phyloP scores from a whole-genome alignment of 345 rosid species.

The Erucastrum elatum region DNA sequence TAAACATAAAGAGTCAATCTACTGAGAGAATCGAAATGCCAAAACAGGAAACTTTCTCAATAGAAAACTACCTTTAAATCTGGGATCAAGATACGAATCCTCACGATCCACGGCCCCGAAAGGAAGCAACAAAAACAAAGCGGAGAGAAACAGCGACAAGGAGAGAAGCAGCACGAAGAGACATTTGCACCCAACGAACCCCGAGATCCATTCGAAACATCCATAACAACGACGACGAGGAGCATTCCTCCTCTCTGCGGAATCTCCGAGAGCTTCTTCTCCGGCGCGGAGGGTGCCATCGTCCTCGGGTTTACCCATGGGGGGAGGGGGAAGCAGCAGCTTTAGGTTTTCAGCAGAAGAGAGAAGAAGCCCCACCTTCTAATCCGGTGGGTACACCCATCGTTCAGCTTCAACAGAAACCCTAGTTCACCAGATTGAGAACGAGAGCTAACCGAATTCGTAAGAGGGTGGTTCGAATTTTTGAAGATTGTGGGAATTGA shows the following conservation, averaged over 20 bases:
- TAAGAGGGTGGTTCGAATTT: too few species aligned
- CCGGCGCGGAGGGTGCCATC: slow-evolving; percentile 44
- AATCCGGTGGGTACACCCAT: slow-evolving; percentile 39
- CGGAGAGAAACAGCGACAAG: slow-evolving; percentile 65
- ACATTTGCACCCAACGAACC: slow-evolving; percentile 57
- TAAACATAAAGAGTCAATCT: not conserved
- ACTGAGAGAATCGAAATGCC: not conserved
- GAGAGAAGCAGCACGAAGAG: slow-evolving; percentile 56
- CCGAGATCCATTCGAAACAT: slow-evolving; percentile 39
- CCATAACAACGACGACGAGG: slow-evolving; percentile 27
- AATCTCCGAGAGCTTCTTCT: slow-evolving; percentile 34
- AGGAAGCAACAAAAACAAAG: slow-evolving; percentile 82
- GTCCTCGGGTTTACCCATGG: slow-evolving; percentile 79
- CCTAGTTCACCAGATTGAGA: slow-evolving; percentile 27
- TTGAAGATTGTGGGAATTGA: not conserved
- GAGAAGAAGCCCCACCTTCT: slow-evolving; percentile 21
- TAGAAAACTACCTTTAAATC: slow-evolving; percentile 55
- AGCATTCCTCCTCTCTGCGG: slow-evolving; percentile 40
- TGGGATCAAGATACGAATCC: slow-evolving; percentile 70
- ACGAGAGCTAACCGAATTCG: slow-evolving; percentile 1
- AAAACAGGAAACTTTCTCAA: slow-evolving; percentile 6
- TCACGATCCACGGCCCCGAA: slow-evolving; percentile 51
- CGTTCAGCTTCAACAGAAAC: slow-evolving; percentile 25
- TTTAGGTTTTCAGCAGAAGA: slow-evolving; percentile 25
- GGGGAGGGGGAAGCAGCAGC: slow-evolving; percentile 14